A percentile compares a stretch with the other conserved stretches of the same genome.
These are phyloP conservation scores for Marasmius sp. DNA, from an alignment of 1,284 basidiomycete species.

Conservation along the genomic window DNA sequence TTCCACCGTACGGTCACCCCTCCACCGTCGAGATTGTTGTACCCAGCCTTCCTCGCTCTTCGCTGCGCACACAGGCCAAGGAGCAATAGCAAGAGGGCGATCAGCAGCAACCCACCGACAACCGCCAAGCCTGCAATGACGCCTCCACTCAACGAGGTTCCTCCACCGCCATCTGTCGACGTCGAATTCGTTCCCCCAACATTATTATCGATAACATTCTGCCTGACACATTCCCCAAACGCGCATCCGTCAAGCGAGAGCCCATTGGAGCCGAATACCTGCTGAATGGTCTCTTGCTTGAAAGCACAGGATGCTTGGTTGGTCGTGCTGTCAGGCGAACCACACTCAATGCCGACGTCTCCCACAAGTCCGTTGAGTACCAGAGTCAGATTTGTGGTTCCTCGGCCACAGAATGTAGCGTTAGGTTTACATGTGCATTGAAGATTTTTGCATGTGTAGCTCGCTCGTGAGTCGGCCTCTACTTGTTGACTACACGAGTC, in stretches of 20 bases:
- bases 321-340: constrained; percentile 40
- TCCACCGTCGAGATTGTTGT: constrained; percentile 36
- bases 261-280: constrained; percentile 72
- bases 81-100: constrained; percentile 56
- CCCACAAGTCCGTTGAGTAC: constrained; percentile 63
- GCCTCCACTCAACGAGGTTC: constrained; percentile 67
- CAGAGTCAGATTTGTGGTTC: constrained; percentile 48
- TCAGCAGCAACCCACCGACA: constrained; percentile 64
- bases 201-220: constrained; percentile 68
- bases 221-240: constrained; percentile 85
- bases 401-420: constrained; percentile 74
- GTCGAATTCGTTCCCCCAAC: constrained; percentile 42
- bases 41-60: constrained; percentile 51
- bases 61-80: constrained; percentile 65
- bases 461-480: constrained; percentile 34
- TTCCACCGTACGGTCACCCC: constrained; percentile 71
- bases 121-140: constrained; percentile 88
- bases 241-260: constrained; percentile 69
- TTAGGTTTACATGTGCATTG: constrained; percentile 70
- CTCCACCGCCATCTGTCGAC: constrained; percentile 22
- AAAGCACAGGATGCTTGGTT: constrained; percentile 69
- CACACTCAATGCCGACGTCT: constrained; percentile 68
- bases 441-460: constrained; percentile 73
- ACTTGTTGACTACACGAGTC: constrained; percentile 61
- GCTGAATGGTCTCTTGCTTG: constrained; percentile 65